Evolutionary conservation across 805 yeast genomes (phyloP).

Genomic region (Candida peoriensis): DNA sequence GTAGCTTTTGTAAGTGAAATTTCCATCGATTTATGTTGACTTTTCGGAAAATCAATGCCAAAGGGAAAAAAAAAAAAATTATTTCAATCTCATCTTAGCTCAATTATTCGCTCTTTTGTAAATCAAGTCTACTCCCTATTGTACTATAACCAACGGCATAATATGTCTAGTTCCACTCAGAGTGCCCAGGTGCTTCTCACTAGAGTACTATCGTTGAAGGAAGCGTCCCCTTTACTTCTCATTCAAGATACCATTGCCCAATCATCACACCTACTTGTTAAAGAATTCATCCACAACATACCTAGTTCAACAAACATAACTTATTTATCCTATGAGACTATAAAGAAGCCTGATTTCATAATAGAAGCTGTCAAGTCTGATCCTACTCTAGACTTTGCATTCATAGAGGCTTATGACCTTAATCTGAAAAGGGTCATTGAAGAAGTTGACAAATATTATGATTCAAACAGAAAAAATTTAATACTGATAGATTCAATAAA

Average conservation of each 20-base stretch:
- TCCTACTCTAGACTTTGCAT: conserved; percentile 28
- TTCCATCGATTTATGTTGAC: too few relatives aligned
- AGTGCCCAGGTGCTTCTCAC: conserved; percentile 54
- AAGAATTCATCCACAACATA: conserved; percentile 49
- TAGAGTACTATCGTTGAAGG: conserved; percentile 65
- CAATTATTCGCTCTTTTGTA: too few relatives aligned
- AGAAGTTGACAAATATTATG: conserved; percentile 10
- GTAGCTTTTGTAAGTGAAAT: too few relatives aligned
- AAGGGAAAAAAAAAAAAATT: too few relatives aligned
- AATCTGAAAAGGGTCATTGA: conserved; percentile 24
- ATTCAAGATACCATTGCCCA: conserved; percentile 68
- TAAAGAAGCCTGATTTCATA: conserved; percentile 45
- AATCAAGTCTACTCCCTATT: too few relatives aligned
- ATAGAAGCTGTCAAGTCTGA: conserved; percentile 16
- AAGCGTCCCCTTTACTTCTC: conserved; percentile 67
- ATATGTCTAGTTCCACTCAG: conserved; percentile 33
- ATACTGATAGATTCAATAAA: conserved; percentile 68
- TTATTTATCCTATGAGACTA: conserved; percentile 67
- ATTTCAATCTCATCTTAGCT: too few relatives aligned
- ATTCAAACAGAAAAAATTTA: conserved; percentile 29
- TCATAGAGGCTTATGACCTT: conserved; percentile 38
- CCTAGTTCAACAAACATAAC: conserved; percentile 34
- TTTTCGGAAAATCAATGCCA: too few relatives aligned
- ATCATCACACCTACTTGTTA: conserved; percentile 49
- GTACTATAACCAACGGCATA: too few relatives aligned